Base-by-base conservation (phyloP, 129 eudicot species). In the Gnaphalium uliginosum region DNA sequence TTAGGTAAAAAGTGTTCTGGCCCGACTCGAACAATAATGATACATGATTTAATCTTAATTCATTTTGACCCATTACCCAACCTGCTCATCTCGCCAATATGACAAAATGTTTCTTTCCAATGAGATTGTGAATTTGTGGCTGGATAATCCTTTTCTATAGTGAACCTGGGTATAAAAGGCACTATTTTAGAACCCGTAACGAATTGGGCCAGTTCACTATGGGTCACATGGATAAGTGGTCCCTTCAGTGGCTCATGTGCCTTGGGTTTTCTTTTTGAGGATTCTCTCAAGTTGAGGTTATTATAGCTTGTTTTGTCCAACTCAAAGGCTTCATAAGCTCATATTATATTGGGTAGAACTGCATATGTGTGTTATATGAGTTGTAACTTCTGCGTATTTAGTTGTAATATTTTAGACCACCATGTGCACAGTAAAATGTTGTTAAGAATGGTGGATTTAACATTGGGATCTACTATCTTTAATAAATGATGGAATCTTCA, bases 401-500 rank as follows among this genome's bases (percentile, higher is more conserved):
- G 76, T 72, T 72, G 51, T 51, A 71, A 64, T 19, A 5, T 41
- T 1, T 25, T 59, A 10, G 30, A 21, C 27, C 29, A 61, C 60
- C 78, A 74, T 74, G 78, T 74, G 78, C 78, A 24, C 43, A 59
- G 78, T 43, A 73, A 48, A 60, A 48, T 60, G 59, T 24, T 73
- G 59, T 60, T 74, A 37, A 66, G 18, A 74, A 60, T 43, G 48
- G 78, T 74, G 70, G 78, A 74, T 74, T 61, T 41, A 41, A 74
- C 70, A 74, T 74, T 26, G 78, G 78, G 78, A 74, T 74, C 78
- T 74, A 74, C 67, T 74, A 39, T 74, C 21, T 56, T n/a, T 57
- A 77, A 68, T 68, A 56, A 68, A 77, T 68, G 68, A 68, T 68
- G 68, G 81, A 77, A 77, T 77, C 81, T 57, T 7, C 59, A 68